Conservation (phyloP, 768 basidiomycete species). For the Suillus decipiens region DNA sequence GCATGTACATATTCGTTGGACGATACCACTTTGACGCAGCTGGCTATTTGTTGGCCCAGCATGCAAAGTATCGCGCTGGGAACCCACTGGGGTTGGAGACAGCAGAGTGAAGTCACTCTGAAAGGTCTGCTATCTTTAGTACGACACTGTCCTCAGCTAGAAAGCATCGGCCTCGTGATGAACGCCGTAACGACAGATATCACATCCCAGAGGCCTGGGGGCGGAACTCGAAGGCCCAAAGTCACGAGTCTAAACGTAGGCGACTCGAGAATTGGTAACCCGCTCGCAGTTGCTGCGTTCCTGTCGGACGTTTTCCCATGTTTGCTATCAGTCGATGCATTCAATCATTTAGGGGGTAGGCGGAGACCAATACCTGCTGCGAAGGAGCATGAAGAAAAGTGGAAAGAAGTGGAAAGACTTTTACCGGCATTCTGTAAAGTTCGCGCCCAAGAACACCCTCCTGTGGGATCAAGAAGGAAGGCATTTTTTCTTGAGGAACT, state of each 20-base stretch:
- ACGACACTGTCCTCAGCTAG: constrained; percentile 8
- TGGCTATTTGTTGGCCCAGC: constrained; percentile 10
- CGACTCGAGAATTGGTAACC: constrained; percentile 3
- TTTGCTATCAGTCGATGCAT: neutral
- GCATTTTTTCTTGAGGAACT: constrained; percentile 5
- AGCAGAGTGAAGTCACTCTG: constrained; percentile 7
- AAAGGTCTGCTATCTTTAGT: constrained; percentile 12
- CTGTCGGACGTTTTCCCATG: constrained; percentile 6
- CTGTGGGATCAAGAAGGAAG: constrained; percentile 6
- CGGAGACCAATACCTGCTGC: constrained; percentile 6
- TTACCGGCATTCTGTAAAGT: constrained; percentile 6
- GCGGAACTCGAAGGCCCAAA: constrained; percentile 1
- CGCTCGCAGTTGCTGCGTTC: constrained; percentile 8
- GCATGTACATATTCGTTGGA: constrained; percentile 9
- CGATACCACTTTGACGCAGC: constrained; percentile 11
- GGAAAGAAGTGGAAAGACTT: constrained; percentile 7
- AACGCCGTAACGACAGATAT: constrained; percentile 6
- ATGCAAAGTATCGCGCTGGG: constrained; percentile 9
- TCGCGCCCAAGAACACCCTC: constrained; percentile 4
- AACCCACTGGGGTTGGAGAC: constrained; percentile 10
- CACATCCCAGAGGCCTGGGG: constrained; percentile 8
- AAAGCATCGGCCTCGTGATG: constrained; percentile 8
- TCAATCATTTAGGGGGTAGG: constrained; percentile 3
- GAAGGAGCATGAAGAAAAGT: constrained; percentile 5
- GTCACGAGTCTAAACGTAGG: constrained; percentile 8